Conservation (phyloP, 1,139 yeast genomes). For the Zhuliangozyma blackwelliae region DNA sequence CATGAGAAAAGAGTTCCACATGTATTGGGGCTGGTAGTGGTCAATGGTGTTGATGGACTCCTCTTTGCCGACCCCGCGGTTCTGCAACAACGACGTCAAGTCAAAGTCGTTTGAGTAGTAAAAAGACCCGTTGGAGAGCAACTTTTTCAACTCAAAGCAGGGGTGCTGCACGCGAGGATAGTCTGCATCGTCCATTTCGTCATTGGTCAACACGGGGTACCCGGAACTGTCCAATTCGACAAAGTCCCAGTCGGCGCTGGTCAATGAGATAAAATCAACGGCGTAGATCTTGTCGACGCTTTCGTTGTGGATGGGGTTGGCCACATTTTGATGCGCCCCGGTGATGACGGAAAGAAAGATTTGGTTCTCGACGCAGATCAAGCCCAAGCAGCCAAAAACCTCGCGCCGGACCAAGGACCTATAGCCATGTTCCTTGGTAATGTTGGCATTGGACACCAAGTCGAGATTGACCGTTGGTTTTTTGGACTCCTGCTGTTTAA, state of each 20-base stretch:
- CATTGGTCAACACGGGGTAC: constrained; percentile 34
- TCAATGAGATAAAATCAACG: constrained; percentile 81
- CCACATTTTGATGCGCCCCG: constrained; percentile 67
- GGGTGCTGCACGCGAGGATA: constrained; percentile 62
- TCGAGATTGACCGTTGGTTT: constrained; percentile 50
- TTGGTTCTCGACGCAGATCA: constrained; percentile 64
- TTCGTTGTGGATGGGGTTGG: constrained; percentile 76
- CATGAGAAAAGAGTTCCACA: constrained; percentile 97
- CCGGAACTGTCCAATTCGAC: constrained; percentile 62
- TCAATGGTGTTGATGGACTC: constrained; percentile 29
- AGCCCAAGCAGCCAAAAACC: constrained; percentile 79
- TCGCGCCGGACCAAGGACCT: constrained; percentile 51
- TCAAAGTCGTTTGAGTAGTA: constrained; percentile 92
- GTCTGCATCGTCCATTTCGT: constrained; percentile 15
- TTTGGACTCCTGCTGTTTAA: constrained; percentile 7
- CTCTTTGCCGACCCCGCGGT: constrained; percentile 48
- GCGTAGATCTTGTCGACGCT: constrained; percentile 74
- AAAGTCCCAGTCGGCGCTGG: constrained; percentile 75
- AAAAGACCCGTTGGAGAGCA: constrained; percentile 83
- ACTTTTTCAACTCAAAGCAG: constrained; percentile 71
- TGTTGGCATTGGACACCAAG: constrained; percentile 36
- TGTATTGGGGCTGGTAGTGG: constrained; percentile 73
- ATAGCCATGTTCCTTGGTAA: constrained; percentile 40
- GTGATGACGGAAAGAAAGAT: constrained; percentile 79
- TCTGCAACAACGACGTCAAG: constrained; percentile 76